Conservation (phyloP, 2,329 filamentous ascomycete genomes). For the Nigrospora oryzae region DNA sequence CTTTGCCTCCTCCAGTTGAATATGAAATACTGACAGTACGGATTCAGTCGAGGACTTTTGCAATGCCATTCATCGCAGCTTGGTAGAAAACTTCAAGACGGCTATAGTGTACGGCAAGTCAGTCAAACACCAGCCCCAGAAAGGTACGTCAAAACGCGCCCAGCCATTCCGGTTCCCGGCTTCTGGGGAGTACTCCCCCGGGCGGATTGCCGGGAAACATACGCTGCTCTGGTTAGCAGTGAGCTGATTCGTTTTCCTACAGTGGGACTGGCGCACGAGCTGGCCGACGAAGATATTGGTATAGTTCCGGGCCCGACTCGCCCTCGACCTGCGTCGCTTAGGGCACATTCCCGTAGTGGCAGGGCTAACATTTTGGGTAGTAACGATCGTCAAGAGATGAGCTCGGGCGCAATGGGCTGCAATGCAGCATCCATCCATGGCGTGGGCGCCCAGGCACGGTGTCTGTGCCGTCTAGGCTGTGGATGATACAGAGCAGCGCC, state of each 20-base stretch:
- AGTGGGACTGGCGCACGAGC: conserved; percentile 82
- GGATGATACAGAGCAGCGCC: too few relatives aligned
- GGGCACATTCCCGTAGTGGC: neutral
- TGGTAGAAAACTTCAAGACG: conserved; percentile 89
- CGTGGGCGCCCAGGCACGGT: too few relatives aligned
- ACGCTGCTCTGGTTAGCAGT: neutral
- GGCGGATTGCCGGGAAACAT: too few relatives aligned
- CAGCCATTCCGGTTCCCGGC: too few relatives aligned
- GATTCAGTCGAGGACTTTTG: conserved; percentile 82
- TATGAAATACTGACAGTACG: neutral
- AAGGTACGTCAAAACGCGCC: conserved; percentile 21
- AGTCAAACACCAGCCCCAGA: conserved; percentile 96
- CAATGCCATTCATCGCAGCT: conserved; percentile 93
- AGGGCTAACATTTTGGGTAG: conserved; percentile 23
- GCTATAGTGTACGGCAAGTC: conserved; percentile 96
- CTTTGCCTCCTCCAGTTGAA: neutral
- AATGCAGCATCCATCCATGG: neutral
- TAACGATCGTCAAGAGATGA: conserved; percentile 63
- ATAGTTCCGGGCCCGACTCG: conserved; percentile 49
- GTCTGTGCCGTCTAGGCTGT: too few relatives aligned
- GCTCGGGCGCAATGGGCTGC: neutral
- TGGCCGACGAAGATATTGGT: conserved; percentile 97
- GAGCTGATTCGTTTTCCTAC: neutral
- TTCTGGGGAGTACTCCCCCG: too few relatives aligned
- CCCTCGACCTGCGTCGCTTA: conserved; percentile 40